Base-by-base conservation (phyloP, 1,139 yeast species). In the Pichia sp. region DNA sequence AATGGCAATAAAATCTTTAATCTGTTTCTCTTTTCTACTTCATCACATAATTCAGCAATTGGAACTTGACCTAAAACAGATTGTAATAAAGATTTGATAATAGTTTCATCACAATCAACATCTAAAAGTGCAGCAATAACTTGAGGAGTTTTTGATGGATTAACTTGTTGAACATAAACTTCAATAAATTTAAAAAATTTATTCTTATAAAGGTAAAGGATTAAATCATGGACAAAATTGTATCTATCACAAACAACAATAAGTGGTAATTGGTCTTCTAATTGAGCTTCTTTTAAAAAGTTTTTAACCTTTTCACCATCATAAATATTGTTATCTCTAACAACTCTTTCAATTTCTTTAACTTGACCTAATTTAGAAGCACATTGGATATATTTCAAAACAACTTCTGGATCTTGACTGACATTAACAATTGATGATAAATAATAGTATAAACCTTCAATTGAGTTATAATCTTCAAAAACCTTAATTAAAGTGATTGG, bases 241-340 rank as follows among this genome's bases (percentile, higher is more conserved):
- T 74, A 87, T 60, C 96, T 78, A 69, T 91, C 97, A 68, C 97
- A 89, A 35, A 91, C 96, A 64, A 93, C 85, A 53, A 93, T 88
- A 65, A 91, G 77, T 37, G 99, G 98, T 54, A 93, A 74, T 68
- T 93, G 99, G 60, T 93, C 97, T 47, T 89, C 93, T 52, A 91
- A 74, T 59, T 86, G 80, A 52, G 89, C 87, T 63, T 93, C 98
- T 66, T 91, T 91, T 68, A 91, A 76, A 65, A 85, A 91, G 69
- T 91, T 93, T 71, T 91, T 93, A 46, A 93, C 97, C 67, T 89
- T 89, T 63, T 91, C 98, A 49, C 97, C 95, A 62, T 88, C 91
- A 66, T 89, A 93, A 47, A 86, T 91, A 54, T 80, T 85, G 69
- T 91, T 91, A 61, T 88, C 96, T 63, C 94, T 81, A 39, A 89